phyloP scores from a whole-genome alignment of 2,329 filamentous ascomycete species.

The Penicillium fuscoglaucum region DNA sequence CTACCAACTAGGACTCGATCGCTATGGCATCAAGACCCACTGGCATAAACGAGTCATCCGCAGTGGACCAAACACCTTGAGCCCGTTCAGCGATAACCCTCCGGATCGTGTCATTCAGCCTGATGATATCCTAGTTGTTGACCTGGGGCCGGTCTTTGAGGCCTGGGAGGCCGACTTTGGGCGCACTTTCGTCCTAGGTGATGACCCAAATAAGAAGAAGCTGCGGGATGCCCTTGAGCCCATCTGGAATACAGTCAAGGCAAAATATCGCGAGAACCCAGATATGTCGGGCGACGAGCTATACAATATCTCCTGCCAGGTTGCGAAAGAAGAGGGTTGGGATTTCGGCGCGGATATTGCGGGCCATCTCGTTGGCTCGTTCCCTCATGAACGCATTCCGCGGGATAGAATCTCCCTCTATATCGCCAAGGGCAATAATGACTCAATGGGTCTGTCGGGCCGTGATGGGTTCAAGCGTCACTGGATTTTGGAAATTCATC shows the following conservation, averaged over 20 bases:
- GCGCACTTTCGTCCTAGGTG: conserved; percentile 53
- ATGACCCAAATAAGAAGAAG: conserved; percentile 48
- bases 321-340: conserved; percentile 45
- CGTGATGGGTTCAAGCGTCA: conserved; percentile 47
- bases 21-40: conserved; percentile 50
- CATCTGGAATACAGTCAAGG: conserved; percentile 49
- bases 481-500: conserved; percentile 55
- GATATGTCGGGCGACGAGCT: conserved; percentile 53
- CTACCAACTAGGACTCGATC: conserved; percentile 45
- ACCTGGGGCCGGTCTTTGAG: conserved; percentile 55
- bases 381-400: conserved; percentile 54
- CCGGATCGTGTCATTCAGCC: conserved; percentile 50
- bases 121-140: conserved; percentile 55
- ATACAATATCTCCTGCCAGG: conserved; percentile 46
- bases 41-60: conserved; percentile 57
- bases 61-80: conserved; percentile 52
- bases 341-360: conserved; percentile 49
- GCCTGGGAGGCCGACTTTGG: conserved; percentile 57
- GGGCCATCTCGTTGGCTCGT: conserved; percentile 54
- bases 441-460: conserved; percentile 43
- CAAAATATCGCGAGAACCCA: conserved; percentile 39
- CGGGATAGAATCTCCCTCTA: conserved; percentile 49
- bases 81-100: conserved; percentile 52
- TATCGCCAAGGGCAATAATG: conserved; percentile 47
- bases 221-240: conserved; percentile 51